A percentile compares a stretch with the other conserved stretches of the same genome.
Conservation (phyloP, 306 rosid genomes). For the Rosa rugosa region DNA sequence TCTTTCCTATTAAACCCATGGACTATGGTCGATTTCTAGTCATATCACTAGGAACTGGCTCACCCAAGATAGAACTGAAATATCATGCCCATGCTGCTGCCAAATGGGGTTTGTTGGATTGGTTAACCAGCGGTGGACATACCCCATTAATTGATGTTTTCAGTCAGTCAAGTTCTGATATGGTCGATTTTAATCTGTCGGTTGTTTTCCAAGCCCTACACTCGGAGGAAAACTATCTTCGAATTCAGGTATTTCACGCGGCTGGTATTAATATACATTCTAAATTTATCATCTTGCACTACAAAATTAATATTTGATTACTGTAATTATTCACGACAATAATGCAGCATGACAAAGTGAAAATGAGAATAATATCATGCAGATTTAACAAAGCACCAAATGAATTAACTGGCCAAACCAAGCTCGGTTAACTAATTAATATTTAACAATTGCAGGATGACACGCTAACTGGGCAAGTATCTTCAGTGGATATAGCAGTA, state of each 20-base stretch:
- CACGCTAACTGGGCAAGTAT: slow-evolving; percentile 29
- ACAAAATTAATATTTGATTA: background rate
- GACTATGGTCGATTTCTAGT: slow-evolving; percentile 38
- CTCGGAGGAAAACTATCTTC: slow-evolving; percentile 38
- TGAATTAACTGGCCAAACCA: background rate
- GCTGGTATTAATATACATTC: background rate
- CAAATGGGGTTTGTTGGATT: slow-evolving; percentile 36
- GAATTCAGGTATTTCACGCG: slow-evolving; percentile 31
- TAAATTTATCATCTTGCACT: background rate
- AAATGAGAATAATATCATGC: no score
- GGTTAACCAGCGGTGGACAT: slow-evolving; percentile 42
- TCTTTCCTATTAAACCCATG: slow-evolving; percentile 24
- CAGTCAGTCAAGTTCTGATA: slow-evolving; percentile 26
- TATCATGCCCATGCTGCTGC: slow-evolving; percentile 34
- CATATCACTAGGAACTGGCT: slow-evolving; percentile 58
- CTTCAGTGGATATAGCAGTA: slow-evolving; percentile 35
- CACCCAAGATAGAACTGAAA: slow-evolving; percentile 24
- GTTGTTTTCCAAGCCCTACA: slow-evolving; percentile 29
- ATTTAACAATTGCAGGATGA: slow-evolving; percentile 46
- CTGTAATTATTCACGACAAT: background rate
- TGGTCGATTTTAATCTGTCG: slow-evolving; percentile 33
- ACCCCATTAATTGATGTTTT: slow-evolving; percentile 30
- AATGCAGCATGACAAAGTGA: no score
- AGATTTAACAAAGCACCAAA: background rate
- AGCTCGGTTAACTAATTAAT: background rate